Conservation (phyloP, 23 red algal species). For the Pyropia yezoensis region DNA sequence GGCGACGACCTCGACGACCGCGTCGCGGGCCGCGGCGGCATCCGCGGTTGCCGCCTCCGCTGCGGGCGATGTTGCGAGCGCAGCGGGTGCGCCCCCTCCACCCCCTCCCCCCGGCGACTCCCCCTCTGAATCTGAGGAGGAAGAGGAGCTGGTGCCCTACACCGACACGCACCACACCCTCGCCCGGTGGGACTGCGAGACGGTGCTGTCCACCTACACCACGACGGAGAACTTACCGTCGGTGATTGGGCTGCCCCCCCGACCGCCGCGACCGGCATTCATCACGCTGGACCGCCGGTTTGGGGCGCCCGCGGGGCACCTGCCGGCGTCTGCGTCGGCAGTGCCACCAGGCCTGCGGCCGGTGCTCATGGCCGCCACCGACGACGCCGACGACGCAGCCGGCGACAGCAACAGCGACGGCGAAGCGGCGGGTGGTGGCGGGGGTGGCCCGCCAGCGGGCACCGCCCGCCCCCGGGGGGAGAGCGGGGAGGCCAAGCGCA, state of each 20-base stretch:
- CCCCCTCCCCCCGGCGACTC: no score
- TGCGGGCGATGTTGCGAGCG: no score
- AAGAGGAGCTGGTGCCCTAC: conserved; percentile 1
- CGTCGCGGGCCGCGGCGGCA: no score
- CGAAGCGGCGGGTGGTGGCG: conserved; percentile 10
- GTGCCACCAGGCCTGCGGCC: neutral
- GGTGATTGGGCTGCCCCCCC: conserved; percentile 39
- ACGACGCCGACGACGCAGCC: neutral
- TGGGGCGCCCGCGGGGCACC: conserved; percentile 26
- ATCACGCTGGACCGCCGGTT: conserved; percentile 43
- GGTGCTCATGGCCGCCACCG: neutral
- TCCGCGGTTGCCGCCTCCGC: no score
- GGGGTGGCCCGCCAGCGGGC: neutral
- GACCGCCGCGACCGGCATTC: conserved; percentile 5
- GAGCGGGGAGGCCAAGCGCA: conserved; percentile 36
- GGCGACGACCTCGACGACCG: no score
- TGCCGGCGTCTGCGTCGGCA: conserved; percentile 2
- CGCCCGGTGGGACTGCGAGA: conserved; percentile 65
- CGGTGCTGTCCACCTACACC: conserved; percentile 61
- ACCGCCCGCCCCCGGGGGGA: conserved; percentile 20
- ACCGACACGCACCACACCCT: neutral
- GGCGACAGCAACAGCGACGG: neutral
- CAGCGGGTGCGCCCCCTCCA: no score
- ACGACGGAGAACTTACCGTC: conserved; percentile 66
- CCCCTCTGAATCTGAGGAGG: neutral